These are phyloP conservation scores for Phytophthora vignae DNA, from an alignment of 352 stramenopile species.

Conservation along the genomic window DNA sequence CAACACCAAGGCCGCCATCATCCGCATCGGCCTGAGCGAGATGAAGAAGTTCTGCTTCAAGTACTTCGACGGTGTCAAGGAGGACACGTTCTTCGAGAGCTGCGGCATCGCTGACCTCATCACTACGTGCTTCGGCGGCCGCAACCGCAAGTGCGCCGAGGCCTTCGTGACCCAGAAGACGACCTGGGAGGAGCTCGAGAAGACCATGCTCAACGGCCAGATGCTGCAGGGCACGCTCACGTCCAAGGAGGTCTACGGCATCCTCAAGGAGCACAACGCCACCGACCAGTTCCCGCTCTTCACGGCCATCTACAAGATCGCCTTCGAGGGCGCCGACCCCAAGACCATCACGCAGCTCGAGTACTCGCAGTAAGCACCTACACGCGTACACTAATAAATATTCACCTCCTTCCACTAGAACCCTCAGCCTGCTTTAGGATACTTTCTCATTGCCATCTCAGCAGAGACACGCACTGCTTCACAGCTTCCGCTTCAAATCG, in stretches of 20 bases:
- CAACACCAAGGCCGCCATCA: slow-evolving; percentile 98
- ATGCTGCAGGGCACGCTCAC: slow-evolving; percentile 98
- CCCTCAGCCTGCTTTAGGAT: background rate
- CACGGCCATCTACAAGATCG: slow-evolving; percentile 94
- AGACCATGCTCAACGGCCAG: slow-evolving; percentile 95
- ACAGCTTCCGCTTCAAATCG: too few species aligned
- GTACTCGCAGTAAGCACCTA: slow-evolving; percentile 21
- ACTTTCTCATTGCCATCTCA: background rate
- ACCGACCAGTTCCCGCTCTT: slow-evolving; percentile 93
- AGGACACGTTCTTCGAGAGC: slow-evolving; percentile 96
- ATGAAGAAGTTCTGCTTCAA: slow-evolving; percentile 95
- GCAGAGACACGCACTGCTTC: too few species aligned
- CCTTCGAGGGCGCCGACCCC: slow-evolving; percentile 90
- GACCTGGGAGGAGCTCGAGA: slow-evolving; percentile 94
- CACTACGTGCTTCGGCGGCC: slow-evolving; percentile 97
- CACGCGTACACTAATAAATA: slow-evolving; percentile 30
- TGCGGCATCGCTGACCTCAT: slow-evolving; percentile 98
- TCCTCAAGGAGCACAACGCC: slow-evolving; percentile 89
- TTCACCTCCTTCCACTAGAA: slow-evolving; percentile 17
- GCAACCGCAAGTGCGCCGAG: slow-evolving; percentile 97
- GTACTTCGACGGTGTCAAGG: slow-evolving; percentile 94
- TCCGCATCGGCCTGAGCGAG: slow-evolving; percentile 95
- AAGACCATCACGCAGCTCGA: slow-evolving; percentile 79
- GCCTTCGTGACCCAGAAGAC: slow-evolving; percentile 89
- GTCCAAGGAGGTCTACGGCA: slow-evolving; percentile 92